A percentile compares a stretch with the other conserved stretches of the same genome.
phyloP scores from a whole-genome alignment of 2,329 filamentous ascomycete genomes.

The Epicoccum nigrum region DNA sequence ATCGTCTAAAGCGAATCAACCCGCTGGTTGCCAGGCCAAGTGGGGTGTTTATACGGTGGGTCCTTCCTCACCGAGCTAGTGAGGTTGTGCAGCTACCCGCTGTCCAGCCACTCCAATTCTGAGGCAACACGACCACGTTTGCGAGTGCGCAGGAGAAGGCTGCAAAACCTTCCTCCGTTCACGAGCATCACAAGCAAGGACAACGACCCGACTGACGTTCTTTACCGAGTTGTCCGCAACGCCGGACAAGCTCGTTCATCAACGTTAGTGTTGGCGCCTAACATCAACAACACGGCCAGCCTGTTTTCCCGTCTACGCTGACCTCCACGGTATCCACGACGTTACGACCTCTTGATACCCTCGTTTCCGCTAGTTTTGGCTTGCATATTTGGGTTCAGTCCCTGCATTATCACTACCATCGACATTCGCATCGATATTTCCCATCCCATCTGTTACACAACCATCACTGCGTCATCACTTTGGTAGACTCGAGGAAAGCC shows the following conservation, averaged over 20 bases:
- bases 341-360: conserved; percentile 34
- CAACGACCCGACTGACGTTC: conserved; percentile 34
- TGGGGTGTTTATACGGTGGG: conserved; percentile 29
- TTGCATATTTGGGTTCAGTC: conserved; percentile 17
- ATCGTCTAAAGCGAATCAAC: conserved; percentile 23
- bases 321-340: conserved; percentile 38
- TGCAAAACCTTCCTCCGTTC: conserved; percentile 8
- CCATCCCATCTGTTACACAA: conserved; percentile 17
- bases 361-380: conserved; percentile 16
- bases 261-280: conserved; percentile 22
- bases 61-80: conserved; percentile 28
- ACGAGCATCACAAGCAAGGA: conserved; percentile 22
- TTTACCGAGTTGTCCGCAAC: conserved; percentile 40
- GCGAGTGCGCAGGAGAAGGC: conserved; percentile 11
- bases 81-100: conserved; percentile 30
- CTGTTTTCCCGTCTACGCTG: conserved; percentile 11
- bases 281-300: conserved; percentile 26
- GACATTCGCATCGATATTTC: no score
- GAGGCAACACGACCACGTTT: conserved; percentile 23
- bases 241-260: conserved; percentile 39
- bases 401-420: conserved; percentile 8
- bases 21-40: conserved; percentile 32
- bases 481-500: background rate
- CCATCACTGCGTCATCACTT: conserved; percentile 15
- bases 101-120: conserved; percentile 21